A percentile compares a stretch with the other conserved stretches of the same genome.
Conservation (phyloP, 139 green algal species). For the Ulvella scutata region DNA sequence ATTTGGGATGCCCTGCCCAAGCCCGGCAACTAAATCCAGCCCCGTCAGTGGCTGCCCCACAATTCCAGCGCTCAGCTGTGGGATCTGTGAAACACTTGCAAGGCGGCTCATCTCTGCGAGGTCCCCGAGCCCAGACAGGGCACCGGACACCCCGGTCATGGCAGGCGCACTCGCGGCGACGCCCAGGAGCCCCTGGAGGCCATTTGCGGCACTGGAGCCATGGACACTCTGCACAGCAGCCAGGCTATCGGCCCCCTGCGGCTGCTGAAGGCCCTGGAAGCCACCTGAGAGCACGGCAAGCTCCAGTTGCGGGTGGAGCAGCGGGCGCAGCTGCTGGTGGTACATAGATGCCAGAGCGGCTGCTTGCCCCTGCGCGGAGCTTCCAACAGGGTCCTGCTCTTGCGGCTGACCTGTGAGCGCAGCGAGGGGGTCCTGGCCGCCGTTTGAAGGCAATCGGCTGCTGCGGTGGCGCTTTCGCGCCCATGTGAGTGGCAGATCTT, state of each 20-base stretch:
- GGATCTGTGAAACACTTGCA: neutral
- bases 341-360: neutral
- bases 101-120: neutral
- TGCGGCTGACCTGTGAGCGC: too few species aligned
- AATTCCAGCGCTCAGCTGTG: neutral
- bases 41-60: neutral
- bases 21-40: neutral
- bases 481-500: too few species aligned
- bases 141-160: neutral
- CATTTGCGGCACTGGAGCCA: neutral
- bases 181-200: neutral
- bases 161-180: neutral
- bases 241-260: neutral
- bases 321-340: neutral
- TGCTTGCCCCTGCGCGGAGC: too few species aligned
- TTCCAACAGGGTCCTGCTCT: too few species aligned
- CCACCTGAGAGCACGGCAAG: neutral
- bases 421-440: too few species aligned
- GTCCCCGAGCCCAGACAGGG: neutral
- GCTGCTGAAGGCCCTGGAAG: too few species aligned
- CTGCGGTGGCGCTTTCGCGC: too few species aligned
- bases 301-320: neutral
- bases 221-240: neutral
- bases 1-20: neutral
- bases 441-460: too few species aligned